Conservation (phyloP, 2,329 filamentous ascomycete genomes). For the Clarireedia monteithiana region DNA sequence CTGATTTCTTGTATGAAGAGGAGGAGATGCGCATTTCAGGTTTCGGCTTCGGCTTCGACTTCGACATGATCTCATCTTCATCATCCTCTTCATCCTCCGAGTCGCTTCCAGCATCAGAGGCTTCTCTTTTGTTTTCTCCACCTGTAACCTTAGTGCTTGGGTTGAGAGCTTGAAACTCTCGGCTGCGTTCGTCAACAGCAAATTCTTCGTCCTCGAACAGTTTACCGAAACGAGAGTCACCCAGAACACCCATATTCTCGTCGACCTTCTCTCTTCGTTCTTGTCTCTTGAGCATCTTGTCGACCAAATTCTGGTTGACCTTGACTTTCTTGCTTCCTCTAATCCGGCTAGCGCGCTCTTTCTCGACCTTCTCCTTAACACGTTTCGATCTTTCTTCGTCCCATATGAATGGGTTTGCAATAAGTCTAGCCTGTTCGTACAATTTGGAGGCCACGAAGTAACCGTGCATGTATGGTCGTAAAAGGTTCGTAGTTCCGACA, state of each 20-base stretch:
- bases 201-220: conserved; percentile 94
- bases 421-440: conserved; percentile 89
- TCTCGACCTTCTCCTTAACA: conserved; percentile 91
- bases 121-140: conserved; percentile 31
- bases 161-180: conserved; percentile 83
- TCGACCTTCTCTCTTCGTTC: conserved; percentile 53
- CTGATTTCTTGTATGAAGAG: conserved; percentile 53
- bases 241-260: conserved; percentile 58
- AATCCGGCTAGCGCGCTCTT: conserved; percentile 91
- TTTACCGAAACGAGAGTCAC: conserved; percentile 77
- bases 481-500: conserved; percentile 78
- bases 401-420: conserved; percentile 88
- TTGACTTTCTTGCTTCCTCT: conserved; percentile 95
- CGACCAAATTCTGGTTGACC: conserved; percentile 78
- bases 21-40: conserved; percentile 61
- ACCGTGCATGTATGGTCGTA: conserved; percentile 97
- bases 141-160: conserved; percentile 57
- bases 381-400: conserved; percentile 87
- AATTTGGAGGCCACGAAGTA: conserved; percentile 94
- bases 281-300: conserved; percentile 62
- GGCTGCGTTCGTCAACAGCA: conserved; percentile 78
- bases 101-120: conserved; percentile 29
- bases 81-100: conserved; percentile 38
- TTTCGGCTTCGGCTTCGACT: conserved; percentile 25
- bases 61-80: conserved; percentile 32